Percentiles rank a stretch among this genome's conserved stretches.
Conservation (phyloP, 805 yeast genomes). For the Yamadazyma laniorum region DNA sequence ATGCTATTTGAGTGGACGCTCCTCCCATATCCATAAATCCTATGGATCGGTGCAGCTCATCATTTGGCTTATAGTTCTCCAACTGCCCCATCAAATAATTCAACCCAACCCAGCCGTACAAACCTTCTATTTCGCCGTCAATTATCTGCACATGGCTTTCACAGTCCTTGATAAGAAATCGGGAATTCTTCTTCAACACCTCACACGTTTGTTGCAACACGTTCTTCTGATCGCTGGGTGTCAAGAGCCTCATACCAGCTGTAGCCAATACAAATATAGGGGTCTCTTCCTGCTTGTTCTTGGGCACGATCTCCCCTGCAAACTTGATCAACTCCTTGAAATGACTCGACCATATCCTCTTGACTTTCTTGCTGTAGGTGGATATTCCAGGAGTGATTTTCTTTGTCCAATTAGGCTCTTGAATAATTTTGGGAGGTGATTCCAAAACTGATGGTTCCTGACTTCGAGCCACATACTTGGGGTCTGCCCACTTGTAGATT, state of each 20-base stretch:
- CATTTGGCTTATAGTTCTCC: constrained; percentile 42
- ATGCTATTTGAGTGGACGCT: constrained; percentile 94
- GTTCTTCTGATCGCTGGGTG: constrained; percentile 47
- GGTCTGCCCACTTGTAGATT: constrained; percentile 75
- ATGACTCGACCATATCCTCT: constrained; percentile 69
- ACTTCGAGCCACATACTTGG: constrained; percentile 15
- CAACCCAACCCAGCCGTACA: constrained; percentile 93
- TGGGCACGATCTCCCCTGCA: constrained; percentile 73
- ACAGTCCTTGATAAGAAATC: constrained; percentile 61
- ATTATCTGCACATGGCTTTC: constrained; percentile 74
- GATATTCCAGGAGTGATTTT: constrained; percentile 88
- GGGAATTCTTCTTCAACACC: constrained; percentile 50
- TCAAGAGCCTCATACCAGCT: constrained; percentile 90
- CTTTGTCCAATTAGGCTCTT: constrained; percentile 63
- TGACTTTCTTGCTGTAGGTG: constrained; percentile 50
- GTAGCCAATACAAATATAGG: constrained; percentile 93
- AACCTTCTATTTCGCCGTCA: constrained; percentile 92
- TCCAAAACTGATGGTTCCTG: constrained; percentile 34
- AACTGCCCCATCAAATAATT: constrained; percentile 77
- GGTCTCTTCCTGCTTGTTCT: constrained; percentile 55
- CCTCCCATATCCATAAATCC: constrained; percentile 99
- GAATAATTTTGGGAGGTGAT: constrained; percentile 67
- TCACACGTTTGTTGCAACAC: constrained; percentile 63
- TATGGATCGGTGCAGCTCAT: constrained; percentile 51
- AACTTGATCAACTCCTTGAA: constrained; percentile 60